Conservation (phyloP, 139 green algal species). For the Gonium pectorale region DNA sequence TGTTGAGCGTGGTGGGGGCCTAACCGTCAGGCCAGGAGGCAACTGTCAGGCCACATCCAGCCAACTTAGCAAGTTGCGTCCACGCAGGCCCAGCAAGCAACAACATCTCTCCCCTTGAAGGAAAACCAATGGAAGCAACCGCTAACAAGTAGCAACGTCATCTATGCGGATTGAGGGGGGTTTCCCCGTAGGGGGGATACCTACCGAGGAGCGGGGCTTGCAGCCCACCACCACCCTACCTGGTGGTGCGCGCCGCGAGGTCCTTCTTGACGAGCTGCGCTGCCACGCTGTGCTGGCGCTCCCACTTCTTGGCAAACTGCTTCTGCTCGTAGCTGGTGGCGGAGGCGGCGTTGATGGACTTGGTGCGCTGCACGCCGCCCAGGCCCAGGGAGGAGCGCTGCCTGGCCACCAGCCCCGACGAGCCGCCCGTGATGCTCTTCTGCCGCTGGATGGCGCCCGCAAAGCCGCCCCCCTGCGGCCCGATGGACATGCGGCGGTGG, state of each 20-base stretch:
- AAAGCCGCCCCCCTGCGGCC: not conserved
- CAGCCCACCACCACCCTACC: too few relatives aligned
- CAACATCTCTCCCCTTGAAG: too few relatives aligned
- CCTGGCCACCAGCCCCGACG: not conserved
- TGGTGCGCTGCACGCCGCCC: not conserved
- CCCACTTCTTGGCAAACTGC: constrained; percentile 29
- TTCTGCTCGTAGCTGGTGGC: constrained; percentile 25
- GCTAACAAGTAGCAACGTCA: too few relatives aligned
- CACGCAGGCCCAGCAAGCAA: too few relatives aligned
- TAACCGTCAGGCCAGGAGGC: too few relatives aligned
- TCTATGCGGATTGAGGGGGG: too few relatives aligned
- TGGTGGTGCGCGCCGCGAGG: constrained; percentile 5
- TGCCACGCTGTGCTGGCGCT: constrained; percentile 15
- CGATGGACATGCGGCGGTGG: not conserved
- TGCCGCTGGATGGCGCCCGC: not conserved
- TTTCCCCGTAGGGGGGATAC: too few relatives aligned
- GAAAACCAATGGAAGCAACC: too few relatives aligned
- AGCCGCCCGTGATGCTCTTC: not conserved
- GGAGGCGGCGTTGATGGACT: constrained; percentile 4
- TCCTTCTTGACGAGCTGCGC: constrained; percentile 25
- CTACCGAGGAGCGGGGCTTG: too few relatives aligned
- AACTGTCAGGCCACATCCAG: too few relatives aligned
- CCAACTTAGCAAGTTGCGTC: too few relatives aligned
- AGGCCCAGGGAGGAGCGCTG: not conserved
- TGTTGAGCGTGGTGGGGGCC: too few relatives aligned